Conservation (phyloP, 257 asterid species). For the Primulina eburnea region DNA sequence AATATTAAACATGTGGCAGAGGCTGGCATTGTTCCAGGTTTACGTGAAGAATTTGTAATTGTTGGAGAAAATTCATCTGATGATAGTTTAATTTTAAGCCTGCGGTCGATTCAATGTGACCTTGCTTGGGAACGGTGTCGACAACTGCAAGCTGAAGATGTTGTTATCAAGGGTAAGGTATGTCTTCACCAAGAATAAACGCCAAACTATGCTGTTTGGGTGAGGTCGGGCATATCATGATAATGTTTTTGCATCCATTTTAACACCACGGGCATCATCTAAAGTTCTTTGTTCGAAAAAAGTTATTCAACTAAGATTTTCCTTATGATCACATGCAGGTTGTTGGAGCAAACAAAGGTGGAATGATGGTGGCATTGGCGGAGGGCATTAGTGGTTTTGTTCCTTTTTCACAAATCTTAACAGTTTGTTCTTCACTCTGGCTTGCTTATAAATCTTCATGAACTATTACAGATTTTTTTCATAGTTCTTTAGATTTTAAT, state of each 20-base stretch:
- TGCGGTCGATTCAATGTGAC: slow-evolving; percentile 75
- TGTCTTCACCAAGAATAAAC: slow-evolving; percentile 17
- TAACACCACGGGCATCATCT: not conserved
- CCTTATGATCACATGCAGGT: slow-evolving; percentile 48
- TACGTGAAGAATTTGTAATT: slow-evolving; percentile 75
- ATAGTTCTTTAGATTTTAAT: slow-evolving; percentile 12
- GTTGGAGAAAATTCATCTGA: slow-evolving; percentile 74
- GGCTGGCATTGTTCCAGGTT: slow-evolving; percentile 86
- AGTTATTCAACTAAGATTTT: slow-evolving; percentile 2
- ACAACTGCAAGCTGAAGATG: slow-evolving; percentile 98
- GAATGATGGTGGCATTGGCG: slow-evolving; percentile 74
- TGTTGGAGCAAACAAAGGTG: slow-evolving; percentile 95
- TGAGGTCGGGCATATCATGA: slow-evolving; percentile 12
- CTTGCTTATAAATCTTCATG: slow-evolving; percentile 12
- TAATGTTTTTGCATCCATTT: slow-evolving; percentile 5
- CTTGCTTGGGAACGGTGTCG: slow-evolving; percentile 97
- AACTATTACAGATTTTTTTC: not conserved
- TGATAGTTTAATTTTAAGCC: slow-evolving; percentile 87
- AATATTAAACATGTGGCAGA: slow-evolving; percentile 63
- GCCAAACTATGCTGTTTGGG: not conserved
- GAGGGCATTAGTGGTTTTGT: slow-evolving; percentile 95
- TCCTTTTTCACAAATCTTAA: slow-evolving; percentile 91
- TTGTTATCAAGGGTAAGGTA: slow-evolving; percentile 91
- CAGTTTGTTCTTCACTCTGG: slow-evolving; percentile 47
- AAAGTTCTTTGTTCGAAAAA: not conserved